Base-by-base conservation (phyloP, 108 stramenopile genomes). In the Cylindrotheca closterium region DNA sequence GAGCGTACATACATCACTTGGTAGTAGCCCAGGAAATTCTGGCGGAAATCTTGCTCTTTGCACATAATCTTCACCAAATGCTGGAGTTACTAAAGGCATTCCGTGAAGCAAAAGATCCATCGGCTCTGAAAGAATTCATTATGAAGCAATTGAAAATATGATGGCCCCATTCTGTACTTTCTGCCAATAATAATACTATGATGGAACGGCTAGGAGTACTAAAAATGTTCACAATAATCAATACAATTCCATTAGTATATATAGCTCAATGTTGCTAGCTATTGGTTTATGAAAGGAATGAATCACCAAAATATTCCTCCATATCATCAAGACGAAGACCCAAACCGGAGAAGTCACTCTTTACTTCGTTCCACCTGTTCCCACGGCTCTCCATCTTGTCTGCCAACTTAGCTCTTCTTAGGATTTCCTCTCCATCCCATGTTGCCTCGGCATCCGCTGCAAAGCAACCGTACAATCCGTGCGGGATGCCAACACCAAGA, bases 351-450 rank as follows among this genome's bases (percentile, higher is more conserved):
- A 93, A 93, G 73, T 93, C 92, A 63, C 85, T 87, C 82, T 91
- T 90, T 33, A 93, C 89, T 63, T 93, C 92, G 55, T 93, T 93
- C 86, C 88, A 93, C 74, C 77, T 77, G 37, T 90, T 88, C 22
- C 92, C 92, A 45, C 84, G 47, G 12, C 79, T 72, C 73, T 93
- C 92, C 79, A 93, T 85, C 59, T 93, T 93, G 70, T 91, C 87
- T 5, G 85, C 77, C 2, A 93, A 65, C 51, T 88, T 93, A 4
- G 89, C 85, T 60, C 88, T 82, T 63, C 89, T 58, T 68, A 83
- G 70, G 63, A 93, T 89, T 55, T 88, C 84, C 46, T 93, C 92
- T 29, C 62, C 77, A 1, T 75, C 66, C 87, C 87, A 93, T 47
- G 70, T 82, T 27, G 85, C 72, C 37, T 89, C 88, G 47, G 87